Evolutionary conservation across 371 early-diverging fungal genomes (phyloP).

Genomic region (Neoconidiobolus thromboides): DNA sequence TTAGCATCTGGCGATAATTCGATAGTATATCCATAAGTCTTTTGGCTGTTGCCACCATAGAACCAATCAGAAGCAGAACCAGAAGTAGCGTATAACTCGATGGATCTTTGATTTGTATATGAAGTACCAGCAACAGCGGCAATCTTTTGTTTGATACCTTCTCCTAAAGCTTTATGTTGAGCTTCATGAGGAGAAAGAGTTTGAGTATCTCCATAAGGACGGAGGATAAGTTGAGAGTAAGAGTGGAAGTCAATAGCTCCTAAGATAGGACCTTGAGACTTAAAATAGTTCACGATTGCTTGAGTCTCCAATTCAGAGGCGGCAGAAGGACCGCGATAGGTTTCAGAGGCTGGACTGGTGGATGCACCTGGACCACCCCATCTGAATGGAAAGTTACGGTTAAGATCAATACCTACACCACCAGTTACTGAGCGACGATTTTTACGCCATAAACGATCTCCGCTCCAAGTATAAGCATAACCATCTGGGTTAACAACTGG

Average conservation of each 20-base stretch:
- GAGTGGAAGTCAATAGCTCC: slow-evolving; percentile 26
- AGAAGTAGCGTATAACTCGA: slow-evolving; percentile 5
- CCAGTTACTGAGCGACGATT: slow-evolving; percentile 10
- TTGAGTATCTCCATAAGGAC: slow-evolving; percentile 12
- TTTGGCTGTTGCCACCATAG: not conserved
- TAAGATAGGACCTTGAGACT: slow-evolving; percentile 12
- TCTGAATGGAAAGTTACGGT: slow-evolving; percentile 19
- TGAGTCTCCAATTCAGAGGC: slow-evolving; percentile 21
- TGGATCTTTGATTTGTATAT: not conserved
- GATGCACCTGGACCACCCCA: slow-evolving; percentile 25
- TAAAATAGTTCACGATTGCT: slow-evolving; percentile 15
- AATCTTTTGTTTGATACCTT: not conserved
- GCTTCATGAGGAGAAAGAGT: not conserved
- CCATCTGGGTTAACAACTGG: slow-evolving; percentile 32
- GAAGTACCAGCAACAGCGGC: not conserved
- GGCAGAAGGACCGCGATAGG: slow-evolving; percentile 21
- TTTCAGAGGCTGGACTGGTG: slow-evolving; percentile 15
- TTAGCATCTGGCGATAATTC: slow-evolving; percentile 6
- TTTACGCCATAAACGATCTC: slow-evolving; percentile 24
- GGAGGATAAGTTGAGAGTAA: slow-evolving; percentile 15
- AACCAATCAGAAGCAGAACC: slow-evolving; percentile 8
- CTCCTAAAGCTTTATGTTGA: not conserved
- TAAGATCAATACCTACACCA: slow-evolving; percentile 7
- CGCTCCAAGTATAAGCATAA: slow-evolving; percentile 18
- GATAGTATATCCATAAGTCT: slow-evolving; percentile 6